phyloP scores from a whole-genome alignment of 139 green algal species.

The Eudorina sp. region DNA sequence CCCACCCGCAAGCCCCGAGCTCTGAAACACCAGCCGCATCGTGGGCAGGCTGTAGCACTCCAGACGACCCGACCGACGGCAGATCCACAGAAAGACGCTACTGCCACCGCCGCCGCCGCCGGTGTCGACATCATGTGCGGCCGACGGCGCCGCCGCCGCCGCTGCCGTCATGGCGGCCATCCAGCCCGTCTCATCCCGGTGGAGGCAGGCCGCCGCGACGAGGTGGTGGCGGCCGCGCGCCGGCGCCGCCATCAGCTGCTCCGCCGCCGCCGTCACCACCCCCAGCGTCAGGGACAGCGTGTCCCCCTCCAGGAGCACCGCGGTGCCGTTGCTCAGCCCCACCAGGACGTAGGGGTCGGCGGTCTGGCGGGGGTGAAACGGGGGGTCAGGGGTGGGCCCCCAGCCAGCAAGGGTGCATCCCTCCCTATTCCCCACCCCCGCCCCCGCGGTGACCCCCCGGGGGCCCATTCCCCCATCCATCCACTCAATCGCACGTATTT shows the following conservation, averaged over 20 bases:
- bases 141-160: background rate
- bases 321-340: constrained; percentile 66
- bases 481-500: too few relatives aligned
- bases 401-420: too few relatives aligned
- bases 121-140: background rate
- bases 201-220: constrained; percentile 69
- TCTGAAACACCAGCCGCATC: constrained; percentile 62
- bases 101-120: background rate
- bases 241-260: constrained; percentile 32
- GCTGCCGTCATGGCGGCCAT: constrained; percentile 30
- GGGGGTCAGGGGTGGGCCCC: too few relatives aligned
- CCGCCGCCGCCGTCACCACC: background rate
- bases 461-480: too few relatives aligned
- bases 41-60: constrained; percentile 72
- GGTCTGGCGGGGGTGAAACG: constrained; percentile 59
- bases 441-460: too few relatives aligned
- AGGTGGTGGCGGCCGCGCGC: background rate
- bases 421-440: too few relatives aligned
- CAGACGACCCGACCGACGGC: constrained; percentile 57
- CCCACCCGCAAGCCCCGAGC: constrained; percentile 46
- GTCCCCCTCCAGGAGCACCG: constrained; percentile 62
- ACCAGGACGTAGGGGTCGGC: constrained; percentile 78
- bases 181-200: constrained; percentile 70
- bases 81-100: constrained; percentile 37
- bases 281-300: constrained; percentile 11